These are phyloP conservation scores for Hyphopichia wangnamkhiaoensis DNA, from an alignment of 1,139 yeast genomes.

Conservation along the genomic window DNA sequence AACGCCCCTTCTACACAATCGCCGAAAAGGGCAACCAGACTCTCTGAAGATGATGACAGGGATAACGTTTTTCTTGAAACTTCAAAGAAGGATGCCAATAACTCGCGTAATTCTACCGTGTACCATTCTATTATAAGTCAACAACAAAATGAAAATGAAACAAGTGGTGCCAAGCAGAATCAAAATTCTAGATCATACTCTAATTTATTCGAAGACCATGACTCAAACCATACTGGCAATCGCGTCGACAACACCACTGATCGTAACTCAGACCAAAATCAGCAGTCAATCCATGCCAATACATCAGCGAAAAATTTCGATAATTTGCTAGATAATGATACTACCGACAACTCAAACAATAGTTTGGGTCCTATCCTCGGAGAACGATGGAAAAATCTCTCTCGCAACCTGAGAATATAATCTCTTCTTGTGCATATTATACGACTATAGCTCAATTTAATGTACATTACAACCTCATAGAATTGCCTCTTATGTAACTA, in stretches of 20 bases:
- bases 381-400: slow-evolving; percentile 28
- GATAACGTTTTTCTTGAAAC: slow-evolving; percentile 38
- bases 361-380: slow-evolving; percentile 33
- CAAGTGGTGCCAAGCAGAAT: slow-evolving; percentile 9
- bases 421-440: too few relatives aligned
- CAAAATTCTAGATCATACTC: slow-evolving; percentile 29
- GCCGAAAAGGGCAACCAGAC: slow-evolving; percentile 10
- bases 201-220: slow-evolving; percentile 30
- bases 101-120: slow-evolving; percentile 29
- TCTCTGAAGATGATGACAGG: slow-evolving; percentile 14
- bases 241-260: slow-evolving; percentile 10
- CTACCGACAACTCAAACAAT: slow-evolving; percentile 27
- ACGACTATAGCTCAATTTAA: too few relatives aligned
- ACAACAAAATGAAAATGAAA: slow-evolving; percentile 13
- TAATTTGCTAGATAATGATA: slow-evolving; percentile 10
- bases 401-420: too few relatives aligned
- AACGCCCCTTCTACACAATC: neutral
- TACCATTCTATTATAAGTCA: slow-evolving; percentile 26
- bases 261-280: too few relatives aligned
- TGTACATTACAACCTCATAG: too few relatives aligned
- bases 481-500: too few relatives aligned
- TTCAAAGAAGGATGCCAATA: slow-evolving; percentile 13
- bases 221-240: slow-evolving; percentile 5
- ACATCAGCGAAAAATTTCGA: too few relatives aligned
- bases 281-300: too few relatives aligned